phyloP scores from a whole-genome alignment of 2,329 filamentous ascomycete genomes.

The Penicillium rolfsii region DNA sequence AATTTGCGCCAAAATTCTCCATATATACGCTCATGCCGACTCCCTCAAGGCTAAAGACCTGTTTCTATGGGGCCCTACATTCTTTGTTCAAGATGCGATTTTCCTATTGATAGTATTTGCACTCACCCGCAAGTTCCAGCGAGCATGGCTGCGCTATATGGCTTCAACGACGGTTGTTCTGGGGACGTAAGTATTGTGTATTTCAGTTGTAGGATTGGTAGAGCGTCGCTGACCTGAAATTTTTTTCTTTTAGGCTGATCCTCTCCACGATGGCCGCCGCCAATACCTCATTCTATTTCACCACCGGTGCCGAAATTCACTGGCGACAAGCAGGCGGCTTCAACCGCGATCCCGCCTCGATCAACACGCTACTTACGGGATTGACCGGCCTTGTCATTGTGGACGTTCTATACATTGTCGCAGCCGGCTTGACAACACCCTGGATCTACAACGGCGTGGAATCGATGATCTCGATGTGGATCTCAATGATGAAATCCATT shows the following conservation, averaged over 20 bases:
- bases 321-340: slow-evolving; percentile 41
- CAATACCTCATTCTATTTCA: slow-evolving; percentile 40
- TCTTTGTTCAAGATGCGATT: slow-evolving; percentile 30
- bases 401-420: slow-evolving; percentile 31
- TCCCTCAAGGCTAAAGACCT: slow-evolving; percentile 23
- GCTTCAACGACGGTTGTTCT: slow-evolving; percentile 8
- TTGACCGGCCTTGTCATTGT: slow-evolving; percentile 40
- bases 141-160: slow-evolving; percentile 10
- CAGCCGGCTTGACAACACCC: slow-evolving; percentile 31
- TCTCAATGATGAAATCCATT: slow-evolving; percentile 3
- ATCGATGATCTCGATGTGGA: slow-evolving; percentile 30
- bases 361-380: slow-evolving; percentile 38
- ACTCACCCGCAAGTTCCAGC: slow-evolving; percentile 15
- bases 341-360: slow-evolving; percentile 38
- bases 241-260: slow-evolving; percentile 26
- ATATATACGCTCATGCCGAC: slow-evolving; percentile 28
- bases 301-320: slow-evolving; percentile 43
- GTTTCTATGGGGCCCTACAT: slow-evolving; percentile 30
- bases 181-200: slow-evolving; percentile 12
- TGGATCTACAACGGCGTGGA: slow-evolving; percentile 32
- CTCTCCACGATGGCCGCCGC: slow-evolving; percentile 40
- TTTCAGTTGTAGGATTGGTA: no score
- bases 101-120: slow-evolving; percentile 21
- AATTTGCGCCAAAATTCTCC: slow-evolving; percentile 28
- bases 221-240: neutral